Conservation (phyloP, 1,284 basidiomycete genomes). For the Ceratobasidium sp. region DNA sequence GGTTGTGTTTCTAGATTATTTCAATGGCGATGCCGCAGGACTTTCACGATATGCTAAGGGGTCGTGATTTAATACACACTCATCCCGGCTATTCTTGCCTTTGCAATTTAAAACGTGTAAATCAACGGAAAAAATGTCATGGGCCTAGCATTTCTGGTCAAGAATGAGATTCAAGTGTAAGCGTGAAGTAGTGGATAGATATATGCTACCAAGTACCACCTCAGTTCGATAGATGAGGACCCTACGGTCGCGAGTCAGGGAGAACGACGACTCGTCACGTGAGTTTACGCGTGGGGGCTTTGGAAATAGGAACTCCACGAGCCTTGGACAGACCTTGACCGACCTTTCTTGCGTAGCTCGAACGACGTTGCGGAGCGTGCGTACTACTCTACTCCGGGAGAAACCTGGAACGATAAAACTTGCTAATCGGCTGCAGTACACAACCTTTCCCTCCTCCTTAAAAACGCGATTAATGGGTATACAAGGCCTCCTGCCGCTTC, state of each 20-base stretch:
- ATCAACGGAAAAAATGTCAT: no score
- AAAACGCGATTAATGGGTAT: conserved; percentile 77
- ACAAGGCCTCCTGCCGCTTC: conserved; percentile 87
- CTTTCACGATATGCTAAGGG: conserved; percentile 39
- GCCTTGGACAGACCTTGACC: neutral
- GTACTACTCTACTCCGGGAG: neutral
- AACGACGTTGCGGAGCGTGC: neutral
- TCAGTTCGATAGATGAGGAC: no score
- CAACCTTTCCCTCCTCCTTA: neutral
- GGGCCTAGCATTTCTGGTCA: no score
- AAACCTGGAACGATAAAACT: no score
- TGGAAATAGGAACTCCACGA: conserved; percentile 9
- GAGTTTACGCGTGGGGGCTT: neutral
- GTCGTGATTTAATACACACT: neutral
- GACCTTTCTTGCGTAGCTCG: neutral
- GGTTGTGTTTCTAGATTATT: conserved; percentile 28
- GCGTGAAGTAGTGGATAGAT: no score
- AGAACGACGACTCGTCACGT: neutral
- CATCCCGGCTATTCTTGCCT: no score
- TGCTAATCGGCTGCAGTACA: neutral
- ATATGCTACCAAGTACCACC: no score
- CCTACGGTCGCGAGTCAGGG: neutral
- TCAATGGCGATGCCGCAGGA: conserved; percentile 40
- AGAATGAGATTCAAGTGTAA: no score
- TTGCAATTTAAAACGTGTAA: no score